Base-by-base conservation (phyloP, 768 basidiomycete genomes). In the Nidula microcarpa region DNA sequence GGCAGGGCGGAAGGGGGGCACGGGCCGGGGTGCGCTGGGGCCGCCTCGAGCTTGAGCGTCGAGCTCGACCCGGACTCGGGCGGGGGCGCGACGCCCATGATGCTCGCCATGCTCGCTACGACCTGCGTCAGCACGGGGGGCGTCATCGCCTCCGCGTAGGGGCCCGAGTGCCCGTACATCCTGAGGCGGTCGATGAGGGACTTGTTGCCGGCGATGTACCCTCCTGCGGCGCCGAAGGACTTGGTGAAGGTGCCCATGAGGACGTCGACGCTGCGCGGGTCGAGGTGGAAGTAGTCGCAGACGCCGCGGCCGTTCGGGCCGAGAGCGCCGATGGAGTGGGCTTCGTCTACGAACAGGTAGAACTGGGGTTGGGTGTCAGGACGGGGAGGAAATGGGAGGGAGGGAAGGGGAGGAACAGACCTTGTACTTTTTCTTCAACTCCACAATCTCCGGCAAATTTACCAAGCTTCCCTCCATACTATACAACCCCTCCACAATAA, bases 201-300 rank as follows among this genome's bases (percentile, higher is more conserved):
- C 62, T 91, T 94, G 60, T 73, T 84, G 6, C 94, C 95, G 3
- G 95, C 80, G 56, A 99, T 87, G 71, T 98, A 98, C 3, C 97
- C 96, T 45, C 96, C 96, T 0, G 94, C 89, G 0, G 94, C 90
- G 51, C 92, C 93, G 62, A 95, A 95, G 0, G 91, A 92, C 68
- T 92, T 93, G 23, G 96, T 99, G 69, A 99, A 97, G 0, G 97
- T 99, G 47, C 97, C 97, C 97, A 99, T 99, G 56, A 97, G 82
- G 56, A 99, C 79, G 64, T 99, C 97, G 57, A 98, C 80, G 6
- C 78, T 77, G 2, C 79, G 77, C 9, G 97, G 94, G 58, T 89
- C 73, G 53, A 98, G 73, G 47, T 82, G 83, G 67, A 96, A 99
- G 73, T 96, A 99, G 66, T 99, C 95, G 49, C 87, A 84, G 7